These are phyloP conservation scores for Hymenoscyphus repandus DNA, from an alignment of 2,329 filamentous ascomycete genomes.

Conservation along the genomic window DNA sequence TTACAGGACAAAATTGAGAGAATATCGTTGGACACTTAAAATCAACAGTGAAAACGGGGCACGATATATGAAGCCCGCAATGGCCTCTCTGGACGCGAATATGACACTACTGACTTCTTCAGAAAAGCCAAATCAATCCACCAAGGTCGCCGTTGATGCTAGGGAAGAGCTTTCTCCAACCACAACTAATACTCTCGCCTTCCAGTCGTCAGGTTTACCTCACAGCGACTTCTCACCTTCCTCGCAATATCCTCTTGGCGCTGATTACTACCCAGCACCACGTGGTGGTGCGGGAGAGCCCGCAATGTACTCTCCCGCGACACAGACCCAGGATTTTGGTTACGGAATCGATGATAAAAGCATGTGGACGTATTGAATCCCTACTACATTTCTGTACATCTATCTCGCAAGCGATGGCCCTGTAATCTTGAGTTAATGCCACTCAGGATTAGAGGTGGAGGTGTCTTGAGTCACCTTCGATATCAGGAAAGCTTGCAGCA, in stretches of 20 bases:
- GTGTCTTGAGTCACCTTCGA: too few species aligned
- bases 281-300: constrained; percentile 7
- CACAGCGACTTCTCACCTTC: constrained; percentile 15
- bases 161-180: background rate
- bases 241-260: constrained; percentile 14
- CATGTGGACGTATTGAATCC: constrained; percentile 14
- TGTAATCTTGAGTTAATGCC: background rate
- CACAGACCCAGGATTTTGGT: constrained; percentile 16
- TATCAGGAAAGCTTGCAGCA: too few species aligned
- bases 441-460: too few species aligned
- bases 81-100: constrained; percentile 25
- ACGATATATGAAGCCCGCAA: constrained; percentile 24
- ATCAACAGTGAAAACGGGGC: constrained; percentile 27
- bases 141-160: background rate
- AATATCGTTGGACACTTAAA: constrained; percentile 27
- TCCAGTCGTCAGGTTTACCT: constrained; percentile 1
- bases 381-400: background rate
- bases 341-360: constrained; percentile 11
- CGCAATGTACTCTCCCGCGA: constrained; percentile 7
- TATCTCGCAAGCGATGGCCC: background rate
- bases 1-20: constrained; percentile 21
- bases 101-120: constrained; percentile 16
- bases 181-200: background rate
- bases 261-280: constrained; percentile 12
- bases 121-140: background rate